Percentiles rank a stretch among this genome's conserved stretches.
Conservation (phyloP, 2,329 filamentous ascomycete species). For the Venturia carpophila region DNA sequence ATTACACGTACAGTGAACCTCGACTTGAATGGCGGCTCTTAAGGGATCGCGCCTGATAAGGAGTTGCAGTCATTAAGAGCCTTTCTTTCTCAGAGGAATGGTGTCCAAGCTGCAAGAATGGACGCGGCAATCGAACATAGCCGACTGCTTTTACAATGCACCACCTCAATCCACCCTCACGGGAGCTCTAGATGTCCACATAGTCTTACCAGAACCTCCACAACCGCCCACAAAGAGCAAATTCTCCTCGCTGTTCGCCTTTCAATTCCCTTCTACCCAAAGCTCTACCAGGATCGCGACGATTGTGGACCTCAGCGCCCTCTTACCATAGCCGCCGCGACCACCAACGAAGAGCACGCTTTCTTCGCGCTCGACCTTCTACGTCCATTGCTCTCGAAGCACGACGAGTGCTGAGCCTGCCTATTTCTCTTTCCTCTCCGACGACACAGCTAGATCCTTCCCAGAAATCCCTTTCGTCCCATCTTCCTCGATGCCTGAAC, state of each 20-base stretch:
- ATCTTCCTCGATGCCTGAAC: background rate
- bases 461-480: background rate
- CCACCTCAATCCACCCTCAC: background rate
- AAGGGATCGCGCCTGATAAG: background rate
- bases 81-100: background rate
- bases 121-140: background rate
- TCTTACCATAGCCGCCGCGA: background rate
- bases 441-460: background rate
- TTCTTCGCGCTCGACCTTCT: background rate
- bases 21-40: background rate
- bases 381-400: background rate
- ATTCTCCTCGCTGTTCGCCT: background rate
- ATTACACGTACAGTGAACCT: background rate
- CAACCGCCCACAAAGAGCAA: background rate
- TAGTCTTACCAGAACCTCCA: constrained; percentile 1
- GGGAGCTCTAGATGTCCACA: background rate
- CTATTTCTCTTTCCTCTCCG: too few relatives aligned
- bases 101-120: constrained; percentile 8
- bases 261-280: background rate
- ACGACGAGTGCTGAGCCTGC: background rate
- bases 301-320: background rate
- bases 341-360: background rate
- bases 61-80: background rate
- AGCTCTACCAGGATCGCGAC: background rate
- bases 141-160: constrained; percentile 4